Evolutionary conservation across 305 asterid species (phyloP), one percentile per base, ranked within the genome.

Genomic region (Solanum hybrid): DNA sequence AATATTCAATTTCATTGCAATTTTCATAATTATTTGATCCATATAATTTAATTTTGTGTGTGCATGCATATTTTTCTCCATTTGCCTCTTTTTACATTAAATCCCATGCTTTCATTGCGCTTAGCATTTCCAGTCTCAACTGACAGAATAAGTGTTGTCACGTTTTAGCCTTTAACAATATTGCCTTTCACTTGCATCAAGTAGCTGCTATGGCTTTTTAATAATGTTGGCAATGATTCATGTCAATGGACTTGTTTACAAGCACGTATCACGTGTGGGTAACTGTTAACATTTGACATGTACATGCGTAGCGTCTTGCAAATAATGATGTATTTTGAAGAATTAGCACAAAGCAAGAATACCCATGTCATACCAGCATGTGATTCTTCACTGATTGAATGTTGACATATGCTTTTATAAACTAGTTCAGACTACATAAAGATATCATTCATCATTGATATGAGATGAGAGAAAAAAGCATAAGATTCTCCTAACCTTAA

Each of bases 401-500:
- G 37, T 5, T 3, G 2, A 6, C 86, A 81, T 81, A 26, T 81
- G 86, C 24, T 81, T 81, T 81, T 15, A 81, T 42, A 24, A 40
- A 40, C 71, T 26, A 37, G 45, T 75, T 73, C 87, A 29, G 26
- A 82, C 87, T 82, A 36, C 73, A 29, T 82, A 42, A 45, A 29
- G 17, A 84, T 51, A 4, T 3, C 87, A 84, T 84, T 10, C 75
- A 31, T 15, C 26, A 51, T 31, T 19, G 26, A 31, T 31, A 84
- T 51, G 85, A 87, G 89, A 90, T 36, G 31, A 75, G 24, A 76
- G 75, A 64, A 35, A 40, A 51, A 24, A 86, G 26, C 72, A 84
- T 19, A 76, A 88, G 45, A 89, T 40, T 66, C 19, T 64, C 69
- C 90, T 71, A 88, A 96, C 97, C 98, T 96, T 96, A 80, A 93